Percentiles rank a stretch among this genome's conserved stretches.
Evolutionary conservation across 2,329 filamentous ascomycete genomes (phyloP).

Genomic region (Penicillium freii): DNA sequence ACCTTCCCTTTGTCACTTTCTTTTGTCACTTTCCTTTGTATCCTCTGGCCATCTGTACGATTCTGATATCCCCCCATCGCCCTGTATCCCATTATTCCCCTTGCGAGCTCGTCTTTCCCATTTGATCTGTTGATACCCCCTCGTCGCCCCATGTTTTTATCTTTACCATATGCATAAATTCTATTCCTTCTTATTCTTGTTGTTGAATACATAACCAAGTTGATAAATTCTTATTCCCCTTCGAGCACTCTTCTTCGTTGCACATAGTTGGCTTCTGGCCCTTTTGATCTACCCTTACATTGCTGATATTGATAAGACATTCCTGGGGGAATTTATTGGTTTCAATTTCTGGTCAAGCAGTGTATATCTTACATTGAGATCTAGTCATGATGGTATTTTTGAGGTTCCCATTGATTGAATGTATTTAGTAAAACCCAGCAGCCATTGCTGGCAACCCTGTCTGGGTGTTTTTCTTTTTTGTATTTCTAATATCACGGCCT

Average conservation of each 20-base stretch:
- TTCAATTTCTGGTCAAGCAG: not conserved
- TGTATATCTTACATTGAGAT: not conserved
- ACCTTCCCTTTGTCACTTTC: slow-evolving; percentile 21
- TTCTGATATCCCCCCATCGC: slow-evolving; percentile 4
- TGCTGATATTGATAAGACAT: not conserved
- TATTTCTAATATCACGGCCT: not conserved
- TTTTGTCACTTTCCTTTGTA: slow-evolving; percentile 11
- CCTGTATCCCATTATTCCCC: slow-evolving; percentile 7
- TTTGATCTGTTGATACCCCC: slow-evolving; percentile 29
- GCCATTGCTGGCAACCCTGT: not conserved
- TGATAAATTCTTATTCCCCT: not conserved
- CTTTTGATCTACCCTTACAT: not conserved
- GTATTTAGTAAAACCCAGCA: not conserved
- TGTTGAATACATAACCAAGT: slow-evolving; percentile 3
- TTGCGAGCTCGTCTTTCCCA: slow-evolving; percentile 9
- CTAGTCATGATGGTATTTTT: not conserved
- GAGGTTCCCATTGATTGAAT: not conserved
- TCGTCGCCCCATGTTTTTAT: slow-evolving; percentile 19
- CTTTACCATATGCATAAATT: slow-evolving; percentile 18
- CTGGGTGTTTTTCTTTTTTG: not conserved
- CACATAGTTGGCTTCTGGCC: not conserved
- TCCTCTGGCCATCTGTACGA: slow-evolving; percentile 3
- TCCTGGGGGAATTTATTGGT: not conserved
- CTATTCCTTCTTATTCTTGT: slow-evolving; percentile 13
- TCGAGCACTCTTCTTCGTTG: not conserved